Base-by-base conservation (phyloP, 305 asterid genomes). In the Galium porrigens region DNA sequence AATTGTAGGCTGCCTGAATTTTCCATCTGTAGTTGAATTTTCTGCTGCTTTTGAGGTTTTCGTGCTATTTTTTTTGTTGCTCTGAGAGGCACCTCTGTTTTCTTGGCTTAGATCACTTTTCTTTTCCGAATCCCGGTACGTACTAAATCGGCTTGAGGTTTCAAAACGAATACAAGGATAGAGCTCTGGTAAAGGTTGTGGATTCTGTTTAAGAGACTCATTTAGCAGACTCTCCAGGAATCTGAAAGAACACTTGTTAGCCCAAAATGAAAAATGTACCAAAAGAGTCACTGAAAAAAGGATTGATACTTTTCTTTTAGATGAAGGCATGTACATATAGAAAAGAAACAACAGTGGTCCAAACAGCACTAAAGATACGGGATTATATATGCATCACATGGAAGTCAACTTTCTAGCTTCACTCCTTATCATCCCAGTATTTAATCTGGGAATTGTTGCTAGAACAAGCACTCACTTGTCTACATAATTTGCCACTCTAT, bases 161-260 rank as follows among this genome's bases (percentile, higher is more conserved):
- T 71, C 68, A 63, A 71, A 68, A 72, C 80, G 90, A 77, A 72
- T 65, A 67, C 70, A 76, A 73, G 86, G 91, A 79, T 74, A 72
- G 63, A 86, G 91, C 72, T 78, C 91, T 4, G 96, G 96, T 66
- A 89, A 84, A 71, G 79, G 66, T 41, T 81, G 57, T 0, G 84
- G 80, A 62, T 78, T 80, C 61, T 74, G 78, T 67, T 79, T 85
- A 67, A 89, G 89, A 71, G 74, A 73, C 72, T 78, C 78, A 70
- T 89, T 86, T 74, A 89, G 78, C 80, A 89, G 64, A 74, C 81
- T 75, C 83, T 89, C 96, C 32, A 86, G 60, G 73, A 79, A 85
- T 71, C 96, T 89, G 89, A 84, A 85, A 63, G 51, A 69, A 70
- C 36, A 58, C 54, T 57, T 64, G 70, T 77, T 65, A 74, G 59